Evolutionary conservation across 768 basidiomycete genomes (phyloP), one percentile per base, ranked within the genome.

Genomic region (Suillus discolor): DNA sequence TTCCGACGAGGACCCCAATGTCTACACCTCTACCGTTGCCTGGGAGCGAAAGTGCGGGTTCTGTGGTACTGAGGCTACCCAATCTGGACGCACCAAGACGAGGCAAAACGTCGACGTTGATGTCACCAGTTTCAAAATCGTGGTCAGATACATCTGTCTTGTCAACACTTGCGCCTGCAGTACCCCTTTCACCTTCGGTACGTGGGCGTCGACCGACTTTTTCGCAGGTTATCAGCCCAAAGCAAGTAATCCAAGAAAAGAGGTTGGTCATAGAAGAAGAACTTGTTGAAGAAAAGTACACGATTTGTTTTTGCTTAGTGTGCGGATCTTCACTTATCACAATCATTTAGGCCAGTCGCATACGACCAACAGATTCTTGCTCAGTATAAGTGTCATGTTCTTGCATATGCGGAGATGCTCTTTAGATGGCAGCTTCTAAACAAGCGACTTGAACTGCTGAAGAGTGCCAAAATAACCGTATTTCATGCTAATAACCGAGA

Each of bases 401-500:
- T 87, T 51, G 81, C 82, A 1, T 96, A 95, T 72, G 90, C 91
- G 7, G 92, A 95, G 64, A 78, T 90, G 67, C 79, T 96, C 28
- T 86, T 87, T 68, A 79, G 88, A 53, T 96, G 94, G 94, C 79
- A 86, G 67, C 74, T 93, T 62, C 79, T 85, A 69, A 82, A 87
- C 47, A 91, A 93, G 72, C 85, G 93, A 3, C 76, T 89, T 20
- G 92, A 93, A 68, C 81, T 95, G 1, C 77, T 94, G 64, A 92
- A 92, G 68, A 81, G 85, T n/a, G 82, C 89, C 25, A 81, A 80
- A 67, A 75, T 71, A 57, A 63, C 79, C 71, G 62, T 53, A 72
- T 73, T 64, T 64, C 61, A 67, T 61, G 38, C 66, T 68, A 72
- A 71, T 39, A 72, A 71, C 36, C 57, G 75, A 79, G 73, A 74